Conservation (phyloP, 495 filamentous ascomycete genomes). For the Aspergillus baeticus region DNA sequence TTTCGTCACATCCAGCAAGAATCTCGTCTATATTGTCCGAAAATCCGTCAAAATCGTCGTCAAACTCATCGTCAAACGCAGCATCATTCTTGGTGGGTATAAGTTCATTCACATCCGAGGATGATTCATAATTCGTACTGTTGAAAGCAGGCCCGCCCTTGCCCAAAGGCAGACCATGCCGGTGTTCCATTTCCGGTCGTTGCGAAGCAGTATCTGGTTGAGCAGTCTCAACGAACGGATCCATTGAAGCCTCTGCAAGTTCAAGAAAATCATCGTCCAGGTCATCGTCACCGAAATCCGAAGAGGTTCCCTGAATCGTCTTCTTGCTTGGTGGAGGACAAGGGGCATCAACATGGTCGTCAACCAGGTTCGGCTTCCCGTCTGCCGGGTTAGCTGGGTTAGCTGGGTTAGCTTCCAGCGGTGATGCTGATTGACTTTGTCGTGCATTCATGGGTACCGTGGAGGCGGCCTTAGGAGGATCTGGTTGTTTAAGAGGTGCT, state of each 20-base stretch:
- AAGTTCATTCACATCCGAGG: slow-evolving; percentile 17
- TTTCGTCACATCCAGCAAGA: slow-evolving; percentile 40
- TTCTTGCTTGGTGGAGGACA: slow-evolving; percentile 14
- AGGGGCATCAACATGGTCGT: slow-evolving; percentile 1
- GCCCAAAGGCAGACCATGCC: background rate
- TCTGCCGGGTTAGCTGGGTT: slow-evolving; percentile 1
- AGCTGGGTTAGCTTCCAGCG: slow-evolving; percentile 34
- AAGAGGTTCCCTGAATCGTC: slow-evolving; percentile 40
- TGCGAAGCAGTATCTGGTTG: slow-evolving; percentile 5
- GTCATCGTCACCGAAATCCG: slow-evolving; percentile 62
- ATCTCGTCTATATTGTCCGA: slow-evolving; percentile 41
- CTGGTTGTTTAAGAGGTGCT: slow-evolving; percentile 25
- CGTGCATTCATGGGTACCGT: slow-evolving; percentile 38
- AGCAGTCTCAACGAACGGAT: slow-evolving; percentile 29
- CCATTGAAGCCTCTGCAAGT: slow-evolving; percentile 38
- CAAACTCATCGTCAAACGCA: slow-evolving; percentile 55
- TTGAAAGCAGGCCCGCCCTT: background rate
- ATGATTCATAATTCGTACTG: background rate
- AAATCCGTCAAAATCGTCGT: slow-evolving; percentile 67
- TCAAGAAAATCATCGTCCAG: slow-evolving; percentile 56
- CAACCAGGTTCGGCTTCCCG: slow-evolving; percentile 8
- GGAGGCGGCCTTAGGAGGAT: slow-evolving; percentile 53
- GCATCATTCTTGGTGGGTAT: slow-evolving; percentile 48
- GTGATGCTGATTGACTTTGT: slow-evolving; percentile 44
- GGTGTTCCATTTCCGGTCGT: background rate